phyloP scores from a whole-genome alignment of 140 eudicot genomes.

The Flaveria floridana region DNA sequence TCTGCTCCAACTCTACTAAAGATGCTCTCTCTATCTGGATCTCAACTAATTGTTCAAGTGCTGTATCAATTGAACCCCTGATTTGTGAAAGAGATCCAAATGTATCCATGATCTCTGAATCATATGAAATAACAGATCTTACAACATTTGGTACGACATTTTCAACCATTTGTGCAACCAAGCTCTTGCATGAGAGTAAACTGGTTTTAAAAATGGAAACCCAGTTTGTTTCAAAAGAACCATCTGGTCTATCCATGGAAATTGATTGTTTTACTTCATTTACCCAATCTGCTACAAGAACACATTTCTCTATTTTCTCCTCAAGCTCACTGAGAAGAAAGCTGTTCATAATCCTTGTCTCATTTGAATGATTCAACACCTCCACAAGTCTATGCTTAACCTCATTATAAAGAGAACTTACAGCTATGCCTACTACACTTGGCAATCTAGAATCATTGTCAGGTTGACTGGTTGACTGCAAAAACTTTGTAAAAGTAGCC shows the following conservation, averaged over 20 bases:
- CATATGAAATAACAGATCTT: constrained; percentile 58
- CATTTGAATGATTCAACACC: constrained; percentile 46
- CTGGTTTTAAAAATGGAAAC: constrained; percentile 62
- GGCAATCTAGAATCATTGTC: constrained; percentile 33
- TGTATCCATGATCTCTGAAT: constrained; percentile 88
- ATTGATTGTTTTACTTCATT: constrained; percentile 52
- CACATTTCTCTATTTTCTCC: constrained; percentile 88
- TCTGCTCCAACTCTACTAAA: constrained; percentile 69
- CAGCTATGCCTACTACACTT: constrained; percentile 52
- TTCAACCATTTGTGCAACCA: constrained; percentile 67
- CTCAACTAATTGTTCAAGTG: constrained; percentile 83
- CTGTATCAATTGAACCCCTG: constrained; percentile 81
- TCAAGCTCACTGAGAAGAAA: constrained; percentile 53
- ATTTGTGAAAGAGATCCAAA: constrained; percentile 88
- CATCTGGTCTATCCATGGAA: constrained; percentile 32
- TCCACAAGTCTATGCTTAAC: constrained; percentile 60
- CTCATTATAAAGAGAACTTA: constrained; percentile 64
- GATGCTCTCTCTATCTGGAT: constrained; percentile 81
- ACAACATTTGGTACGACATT: constrained; percentile 65
- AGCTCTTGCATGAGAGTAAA: constrained; percentile 56
- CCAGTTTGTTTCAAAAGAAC: constrained; percentile 57
- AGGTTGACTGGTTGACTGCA: constrained; percentile 52
- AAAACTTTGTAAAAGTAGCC: constrained; percentile 53
- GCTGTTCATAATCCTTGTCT: constrained; percentile 46
- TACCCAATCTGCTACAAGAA: constrained; percentile 70